Evolutionary conservation across 345 rosid genomes (phyloP).

Genomic region (Citrus reticulata): DNA sequence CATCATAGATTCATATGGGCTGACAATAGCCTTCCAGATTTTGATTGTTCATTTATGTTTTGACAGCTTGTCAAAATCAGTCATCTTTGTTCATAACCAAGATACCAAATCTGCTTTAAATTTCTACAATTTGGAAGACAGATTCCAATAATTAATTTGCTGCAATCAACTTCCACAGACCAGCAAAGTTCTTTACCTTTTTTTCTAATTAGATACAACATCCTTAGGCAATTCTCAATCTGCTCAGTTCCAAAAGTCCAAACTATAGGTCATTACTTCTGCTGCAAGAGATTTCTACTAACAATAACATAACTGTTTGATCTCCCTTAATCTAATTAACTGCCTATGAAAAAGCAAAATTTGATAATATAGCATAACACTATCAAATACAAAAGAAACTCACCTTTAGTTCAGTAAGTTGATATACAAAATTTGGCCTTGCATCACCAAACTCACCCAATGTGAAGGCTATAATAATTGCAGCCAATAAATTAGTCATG

Average conservation of each 20-base stretch:
- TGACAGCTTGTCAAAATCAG: background rate
- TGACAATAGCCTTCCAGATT: background rate
- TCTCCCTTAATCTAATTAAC: background rate
- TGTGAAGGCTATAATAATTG: conserved; percentile 61
- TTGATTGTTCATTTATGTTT: background rate
- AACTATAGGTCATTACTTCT: background rate
- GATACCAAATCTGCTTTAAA: background rate
- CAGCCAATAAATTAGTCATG: conserved; percentile 66
- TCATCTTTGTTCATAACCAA: background rate
- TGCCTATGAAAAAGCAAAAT: background rate
- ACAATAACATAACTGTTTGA: background rate
- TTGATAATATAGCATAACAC: background rate
- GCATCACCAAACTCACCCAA: conserved; percentile 55
- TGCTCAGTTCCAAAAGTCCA: background rate
- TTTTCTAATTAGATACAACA: background rate
- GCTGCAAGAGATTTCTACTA: background rate
- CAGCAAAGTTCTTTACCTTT: background rate
- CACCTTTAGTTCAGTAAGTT: conserved; percentile 50
- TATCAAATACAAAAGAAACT: conserved; percentile 7
- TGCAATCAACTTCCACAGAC: background rate
- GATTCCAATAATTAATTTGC: background rate
- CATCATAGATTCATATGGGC: background rate
- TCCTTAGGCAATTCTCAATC: background rate
- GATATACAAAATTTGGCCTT: conserved; percentile 52
- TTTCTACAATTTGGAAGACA: background rate